Conservation (phyloP, 2,329 filamentous ascomycete genomes). For the Leptosphaerulina australis region DNA sequence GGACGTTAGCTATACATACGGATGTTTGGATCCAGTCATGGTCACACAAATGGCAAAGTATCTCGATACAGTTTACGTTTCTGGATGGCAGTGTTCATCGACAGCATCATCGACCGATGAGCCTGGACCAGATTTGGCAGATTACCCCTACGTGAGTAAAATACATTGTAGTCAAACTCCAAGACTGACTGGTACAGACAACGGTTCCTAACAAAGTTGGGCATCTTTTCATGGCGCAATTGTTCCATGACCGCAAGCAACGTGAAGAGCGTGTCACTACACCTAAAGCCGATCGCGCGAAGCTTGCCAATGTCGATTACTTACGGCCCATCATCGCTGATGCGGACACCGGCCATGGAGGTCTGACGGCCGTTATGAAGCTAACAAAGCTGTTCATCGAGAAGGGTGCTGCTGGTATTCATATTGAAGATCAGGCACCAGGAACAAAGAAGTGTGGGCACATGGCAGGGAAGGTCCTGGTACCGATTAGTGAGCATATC, state of each 20-base stretch:
- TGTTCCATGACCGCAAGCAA: conserved; percentile 99
- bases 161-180: rapidly evolving
- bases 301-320: conserved; percentile 84
- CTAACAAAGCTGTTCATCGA: conserved; percentile 97
- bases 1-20: conserved; percentile 92
- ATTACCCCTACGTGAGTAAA: conserved; percentile 73
- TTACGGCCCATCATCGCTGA: conserved; percentile 95
- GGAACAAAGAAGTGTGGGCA: conserved; percentile 99
- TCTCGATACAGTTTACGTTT: conserved; percentile 97
- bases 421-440: conserved; percentile 97
- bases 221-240: conserved; percentile 96
- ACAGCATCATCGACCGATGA: conserved; percentile 95
- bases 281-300: conserved; percentile 72
- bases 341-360: conserved; percentile 95
- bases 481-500: conserved; percentile 97
- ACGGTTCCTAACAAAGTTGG: conserved; percentile 98
- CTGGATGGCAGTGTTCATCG: conserved; percentile 97
- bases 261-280: conserved; percentile 87
- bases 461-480: conserved; percentile 98
- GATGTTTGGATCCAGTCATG: conserved; percentile 97
- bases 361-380: conserved; percentile 99
- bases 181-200: conserved; percentile 63
- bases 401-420: conserved; percentile 94
- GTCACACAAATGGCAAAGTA: conserved; percentile 99
- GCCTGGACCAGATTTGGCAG: conserved; percentile 94